Conservation (phyloP, 192 early-diverging fungal genomes). For the Dissophora ornata region DNA sequence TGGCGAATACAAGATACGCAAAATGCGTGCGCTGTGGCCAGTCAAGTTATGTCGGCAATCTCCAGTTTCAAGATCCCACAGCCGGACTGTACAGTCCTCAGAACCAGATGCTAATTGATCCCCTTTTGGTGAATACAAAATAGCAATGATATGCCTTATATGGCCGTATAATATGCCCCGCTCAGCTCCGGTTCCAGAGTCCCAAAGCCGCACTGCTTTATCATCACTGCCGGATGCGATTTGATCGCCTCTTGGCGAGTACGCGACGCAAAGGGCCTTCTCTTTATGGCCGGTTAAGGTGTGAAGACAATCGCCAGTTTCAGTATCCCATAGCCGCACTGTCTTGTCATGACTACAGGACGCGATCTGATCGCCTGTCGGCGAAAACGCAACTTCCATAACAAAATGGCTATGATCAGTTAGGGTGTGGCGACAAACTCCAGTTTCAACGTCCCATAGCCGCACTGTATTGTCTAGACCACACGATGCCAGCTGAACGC, state of each 20-base stretch:
- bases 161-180: background rate
- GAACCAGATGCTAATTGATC: background rate
- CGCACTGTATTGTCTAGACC: too few relatives aligned
- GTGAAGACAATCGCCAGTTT: background rate
- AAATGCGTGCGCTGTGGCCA: background rate
- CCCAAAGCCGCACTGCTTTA: slow-evolving; percentile 1
- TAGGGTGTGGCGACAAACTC: background rate
- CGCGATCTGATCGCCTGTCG: background rate
- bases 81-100: background rate
- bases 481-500: too few relatives aligned
- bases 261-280: background rate
- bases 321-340: slow-evolving; percentile 3
- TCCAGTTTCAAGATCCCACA: slow-evolving; percentile 10
- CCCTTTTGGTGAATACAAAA: slow-evolving; percentile 4
- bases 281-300: background rate
- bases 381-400: background rate
- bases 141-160: background rate
- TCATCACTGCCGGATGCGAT: slow-evolving; percentile 1
- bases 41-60: background rate
- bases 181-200: background rate
- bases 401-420: too few relatives aligned
- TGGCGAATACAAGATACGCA: slow-evolving; percentile 1
- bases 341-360: slow-evolving; percentile 8
- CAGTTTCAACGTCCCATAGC: slow-evolving; percentile 1
- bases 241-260: slow-evolving; percentile 6